Conservation (phyloP, 1,139 yeast species). For the Blastobotrys petasosporus region DNA sequence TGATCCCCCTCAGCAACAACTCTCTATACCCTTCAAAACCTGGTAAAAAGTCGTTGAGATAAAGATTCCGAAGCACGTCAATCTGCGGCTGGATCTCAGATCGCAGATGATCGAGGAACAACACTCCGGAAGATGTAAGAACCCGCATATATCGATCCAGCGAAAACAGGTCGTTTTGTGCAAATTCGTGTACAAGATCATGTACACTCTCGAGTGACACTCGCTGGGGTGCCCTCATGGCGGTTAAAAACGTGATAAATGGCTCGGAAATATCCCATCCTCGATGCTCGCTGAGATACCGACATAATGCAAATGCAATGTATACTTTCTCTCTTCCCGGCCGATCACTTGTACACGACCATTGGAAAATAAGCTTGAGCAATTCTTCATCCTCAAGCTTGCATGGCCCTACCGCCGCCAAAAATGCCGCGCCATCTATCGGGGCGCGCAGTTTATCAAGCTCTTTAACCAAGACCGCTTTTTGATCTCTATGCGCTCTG, state of each 20-base stretch:
- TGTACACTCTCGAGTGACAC: constrained; percentile 38
- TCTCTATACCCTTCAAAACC: constrained; percentile 21
- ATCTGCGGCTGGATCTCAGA: constrained; percentile 43
- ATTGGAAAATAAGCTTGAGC: constrained; percentile 25
- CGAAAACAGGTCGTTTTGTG: constrained; percentile 44
- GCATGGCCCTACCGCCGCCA: constrained; percentile 22
- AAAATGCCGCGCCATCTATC: constrained; percentile 18
- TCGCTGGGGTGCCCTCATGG: constrained; percentile 13
- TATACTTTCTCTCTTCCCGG: constrained; percentile 24
- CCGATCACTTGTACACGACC: constrained; percentile 28
- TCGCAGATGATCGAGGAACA: constrained; percentile 39
- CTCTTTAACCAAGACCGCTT: constrained; percentile 18
- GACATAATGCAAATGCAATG: constrained; percentile 25
- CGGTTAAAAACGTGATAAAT: constrained; percentile 28
- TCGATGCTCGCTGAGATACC: constrained; percentile 14
- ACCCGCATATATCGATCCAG: constrained; percentile 69
- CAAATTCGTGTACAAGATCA: constrained; percentile 51
- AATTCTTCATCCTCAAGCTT: constrained; percentile 16
- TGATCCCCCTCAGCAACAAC: constrained; percentile 21
- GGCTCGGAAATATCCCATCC: constrained; percentile 28
- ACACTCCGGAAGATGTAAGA: constrained; percentile 75
- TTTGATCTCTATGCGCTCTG: constrained; percentile 20
- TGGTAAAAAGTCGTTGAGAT: constrained; percentile 15
- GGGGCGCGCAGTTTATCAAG: constrained; percentile 23
- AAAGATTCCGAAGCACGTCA: constrained; percentile 45